Percentiles rank a stretch among this genome's conserved stretches.
phyloP scores from a whole-genome alignment of 2,329 filamentous ascomycete species.

The Elsinoe arachidis region DNA sequence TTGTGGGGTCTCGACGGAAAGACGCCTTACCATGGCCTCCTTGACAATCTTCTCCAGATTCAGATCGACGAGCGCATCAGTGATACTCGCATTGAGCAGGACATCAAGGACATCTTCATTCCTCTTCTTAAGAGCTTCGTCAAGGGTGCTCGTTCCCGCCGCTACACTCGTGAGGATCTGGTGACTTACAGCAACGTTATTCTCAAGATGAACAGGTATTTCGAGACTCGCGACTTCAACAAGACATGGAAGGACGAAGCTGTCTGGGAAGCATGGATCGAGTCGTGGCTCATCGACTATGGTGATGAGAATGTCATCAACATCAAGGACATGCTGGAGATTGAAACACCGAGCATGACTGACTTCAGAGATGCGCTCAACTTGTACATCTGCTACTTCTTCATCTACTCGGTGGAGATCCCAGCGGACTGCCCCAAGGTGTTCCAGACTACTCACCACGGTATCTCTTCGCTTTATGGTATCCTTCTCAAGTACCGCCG shows the following conservation, averaged over 20 bases:
- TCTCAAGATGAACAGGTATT: constrained; percentile 43
- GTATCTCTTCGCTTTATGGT: constrained; percentile 46
- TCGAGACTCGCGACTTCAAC: constrained; percentile 42
- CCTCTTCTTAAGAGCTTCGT: constrained; percentile 44
- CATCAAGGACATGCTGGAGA: constrained; percentile 24
- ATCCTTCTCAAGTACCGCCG: constrained; percentile 49
- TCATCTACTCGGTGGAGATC: constrained; percentile 44
- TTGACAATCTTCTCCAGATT: constrained; percentile 45
- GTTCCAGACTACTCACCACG: constrained; percentile 50
- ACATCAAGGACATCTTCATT: constrained; percentile 47
- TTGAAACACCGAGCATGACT: constrained; percentile 28
- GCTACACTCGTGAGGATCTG: constrained; percentile 36
- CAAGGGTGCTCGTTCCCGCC: constrained; percentile 40
- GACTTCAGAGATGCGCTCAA: constrained; percentile 27
- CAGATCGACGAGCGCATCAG: constrained; percentile 41
- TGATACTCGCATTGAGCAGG: constrained; percentile 33
- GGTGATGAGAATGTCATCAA: constrained; percentile 30
- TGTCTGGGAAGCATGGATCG: constrained; percentile 38
- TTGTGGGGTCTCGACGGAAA: constrained; percentile 48
- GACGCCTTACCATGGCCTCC: constrained; percentile 46
- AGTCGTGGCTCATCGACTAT: constrained; percentile 40
- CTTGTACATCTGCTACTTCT: constrained; percentile 34
- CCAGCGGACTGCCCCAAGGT: constrained; percentile 43
- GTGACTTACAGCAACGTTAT: constrained; percentile 41
- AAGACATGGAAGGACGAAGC: constrained; percentile 40